phyloP scores from a whole-genome alignment of 2,329 filamentous ascomycete species.

The Chaetomiaceae sp. region DNA sequence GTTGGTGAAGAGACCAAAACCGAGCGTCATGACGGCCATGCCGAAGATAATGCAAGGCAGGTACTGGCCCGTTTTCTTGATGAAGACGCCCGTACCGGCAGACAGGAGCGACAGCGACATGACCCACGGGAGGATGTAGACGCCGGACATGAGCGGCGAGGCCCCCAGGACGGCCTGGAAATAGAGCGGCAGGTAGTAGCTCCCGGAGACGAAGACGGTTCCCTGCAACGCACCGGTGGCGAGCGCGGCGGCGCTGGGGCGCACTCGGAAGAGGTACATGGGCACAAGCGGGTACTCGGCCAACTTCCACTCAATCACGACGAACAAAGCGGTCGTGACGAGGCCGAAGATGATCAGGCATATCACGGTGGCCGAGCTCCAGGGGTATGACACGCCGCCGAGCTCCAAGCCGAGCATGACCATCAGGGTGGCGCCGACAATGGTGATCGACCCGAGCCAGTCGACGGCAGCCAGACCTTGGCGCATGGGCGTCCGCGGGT shows the following conservation, averaged over 20 bases:
- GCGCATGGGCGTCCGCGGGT: conserved; percentile 55
- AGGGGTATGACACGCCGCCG: conserved; percentile 57
- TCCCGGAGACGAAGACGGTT: conserved; percentile 56
- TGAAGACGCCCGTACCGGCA: conserved; percentile 36
- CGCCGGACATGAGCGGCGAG: conserved; percentile 52
- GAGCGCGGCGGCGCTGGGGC: conserved; percentile 53
- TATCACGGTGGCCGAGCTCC: conserved; percentile 55
- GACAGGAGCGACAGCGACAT: conserved; percentile 40
- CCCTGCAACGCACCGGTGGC: conserved; percentile 39
- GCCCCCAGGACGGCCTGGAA: conserved; percentile 62
- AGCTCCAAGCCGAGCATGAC: conserved; percentile 64
- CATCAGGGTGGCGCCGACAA: conserved; percentile 62
- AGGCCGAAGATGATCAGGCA: conserved; percentile 57
- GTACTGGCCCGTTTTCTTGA: conserved; percentile 53
- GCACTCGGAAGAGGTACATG: conserved; percentile 50
- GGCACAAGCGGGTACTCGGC: conserved; percentile 66
- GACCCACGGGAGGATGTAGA: conserved; percentile 58
- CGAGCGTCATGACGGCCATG: conserved; percentile 50
- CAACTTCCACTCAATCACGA: conserved; percentile 57
- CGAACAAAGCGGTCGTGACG: conserved; percentile 43
- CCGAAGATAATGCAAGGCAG: conserved; percentile 48
- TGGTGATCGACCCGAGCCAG: conserved; percentile 54
- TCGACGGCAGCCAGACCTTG: conserved; percentile 57
- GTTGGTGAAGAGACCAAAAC: conserved; percentile 51
- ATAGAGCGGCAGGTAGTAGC: conserved; percentile 69